Evolutionary conservation across 2,329 filamentous ascomycete genomes (phyloP).

Genomic region (Blumeriella jaapii): DNA sequence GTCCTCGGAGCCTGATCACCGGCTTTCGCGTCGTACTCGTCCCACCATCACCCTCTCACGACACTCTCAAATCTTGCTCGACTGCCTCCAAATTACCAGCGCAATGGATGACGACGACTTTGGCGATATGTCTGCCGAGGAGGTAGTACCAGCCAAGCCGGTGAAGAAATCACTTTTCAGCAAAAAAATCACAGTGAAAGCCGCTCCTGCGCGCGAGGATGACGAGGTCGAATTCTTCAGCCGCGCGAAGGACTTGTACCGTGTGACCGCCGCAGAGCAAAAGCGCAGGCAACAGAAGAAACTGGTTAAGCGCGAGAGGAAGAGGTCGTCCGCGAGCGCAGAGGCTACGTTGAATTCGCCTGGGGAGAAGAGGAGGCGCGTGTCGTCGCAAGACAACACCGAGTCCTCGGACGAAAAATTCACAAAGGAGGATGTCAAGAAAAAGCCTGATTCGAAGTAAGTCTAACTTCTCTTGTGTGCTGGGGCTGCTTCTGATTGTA

Average conservation of each 20-base stretch:
- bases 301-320: conserved; percentile 17
- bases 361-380: conserved; percentile 20
- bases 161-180: conserved; percentile 39
- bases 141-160: conserved; percentile 13
- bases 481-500: neutral
- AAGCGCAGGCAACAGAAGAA: conserved; percentile 28
- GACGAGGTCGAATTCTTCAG: conserved; percentile 36
- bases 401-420: conserved; percentile 12
- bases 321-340: conserved; percentile 19
- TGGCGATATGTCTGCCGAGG: conserved; percentile 5
- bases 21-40: conserved; percentile 3
- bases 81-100: neutral
- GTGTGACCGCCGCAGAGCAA: conserved; percentile 33
- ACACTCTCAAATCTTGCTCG: neutral
- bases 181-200: conserved; percentile 36
- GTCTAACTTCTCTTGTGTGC: neutral
- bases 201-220: conserved; percentile 27
- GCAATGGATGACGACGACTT: conserved; percentile 14
- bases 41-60: neutral
- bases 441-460: conserved; percentile 7
- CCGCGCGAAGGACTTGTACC: conserved; percentile 35
- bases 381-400: conserved; percentile 11
- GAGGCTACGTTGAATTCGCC: conserved; percentile 16
- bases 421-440: conserved; percentile 8
- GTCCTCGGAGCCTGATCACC: no score